These are phyloP conservation scores for Mrakia blollopis DNA, from an alignment of 768 basidiomycete genomes.

Conservation along the genomic window DNA sequence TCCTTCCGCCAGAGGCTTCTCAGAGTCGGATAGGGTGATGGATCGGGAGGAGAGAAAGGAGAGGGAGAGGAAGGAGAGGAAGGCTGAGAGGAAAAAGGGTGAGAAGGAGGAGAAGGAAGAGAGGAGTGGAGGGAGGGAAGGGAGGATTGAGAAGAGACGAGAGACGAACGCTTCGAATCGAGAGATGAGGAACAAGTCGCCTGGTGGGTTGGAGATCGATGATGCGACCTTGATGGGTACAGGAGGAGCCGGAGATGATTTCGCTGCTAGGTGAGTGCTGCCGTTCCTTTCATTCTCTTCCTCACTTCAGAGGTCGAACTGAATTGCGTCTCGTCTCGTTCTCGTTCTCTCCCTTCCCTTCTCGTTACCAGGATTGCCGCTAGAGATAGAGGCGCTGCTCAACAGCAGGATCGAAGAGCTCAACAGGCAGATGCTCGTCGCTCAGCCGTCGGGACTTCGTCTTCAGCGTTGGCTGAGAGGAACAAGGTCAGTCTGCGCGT, in stretches of 20 bases:
- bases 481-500: constrained; percentile 11
- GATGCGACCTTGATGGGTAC: constrained; percentile 19
- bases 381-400: constrained; percentile 15
- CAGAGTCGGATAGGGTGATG: constrained; percentile 14
- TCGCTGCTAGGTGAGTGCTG: constrained; percentile 20
- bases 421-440: constrained; percentile 19
- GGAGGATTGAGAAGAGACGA: constrained; percentile 27
- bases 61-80: constrained; percentile 12
- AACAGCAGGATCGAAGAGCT: constrained; percentile 14
- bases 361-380: constrained; percentile 23
- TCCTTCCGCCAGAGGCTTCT: not conserved
- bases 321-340: not conserved
- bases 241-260: not conserved
- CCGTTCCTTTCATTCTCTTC: not conserved
- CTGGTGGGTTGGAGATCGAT: constrained; percentile 24
- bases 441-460: constrained; percentile 13
- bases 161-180: constrained; percentile 27
- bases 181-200: constrained; percentile 20
- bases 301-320: not conserved
- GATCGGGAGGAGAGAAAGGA: constrained; percentile 17
- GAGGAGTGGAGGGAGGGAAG: constrained; percentile 25
- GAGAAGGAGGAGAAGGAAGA: constrained; percentile 27
- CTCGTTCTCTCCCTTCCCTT: not conserved
- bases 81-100: constrained; percentile 11
- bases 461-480: constrained; percentile 11